Evolutionary conservation across 331 rosid species (phyloP).

Genomic region (Arachis monticola): DNA sequence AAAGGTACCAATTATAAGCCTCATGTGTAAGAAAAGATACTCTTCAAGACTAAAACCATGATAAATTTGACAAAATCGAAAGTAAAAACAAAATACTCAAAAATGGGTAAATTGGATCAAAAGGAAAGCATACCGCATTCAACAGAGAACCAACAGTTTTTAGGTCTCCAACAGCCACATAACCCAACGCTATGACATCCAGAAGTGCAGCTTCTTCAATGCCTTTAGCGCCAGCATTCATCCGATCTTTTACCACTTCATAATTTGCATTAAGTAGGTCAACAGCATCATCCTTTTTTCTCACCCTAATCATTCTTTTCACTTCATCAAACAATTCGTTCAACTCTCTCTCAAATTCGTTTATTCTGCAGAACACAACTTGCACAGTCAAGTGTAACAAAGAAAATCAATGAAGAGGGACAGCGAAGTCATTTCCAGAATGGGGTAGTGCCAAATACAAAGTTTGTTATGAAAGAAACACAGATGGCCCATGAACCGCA

Average conservation of each 20-base stretch:
- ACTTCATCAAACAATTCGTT: constrained; percentile 80
- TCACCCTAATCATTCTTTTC: constrained; percentile 67
- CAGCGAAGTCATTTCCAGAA: no score
- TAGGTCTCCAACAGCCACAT: constrained; percentile 75
- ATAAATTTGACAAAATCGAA: not conserved
- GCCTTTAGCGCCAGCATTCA: constrained; percentile 54
- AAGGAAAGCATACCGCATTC: constrained; percentile 49
- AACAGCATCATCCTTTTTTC: constrained; percentile 61
- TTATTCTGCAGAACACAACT: constrained; percentile 34
- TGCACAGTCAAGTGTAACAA: constrained; percentile 31
- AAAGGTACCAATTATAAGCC: no score
- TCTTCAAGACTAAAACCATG: constrained; percentile 24
- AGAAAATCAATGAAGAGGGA: no score
- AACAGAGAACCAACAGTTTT: constrained; percentile 58
- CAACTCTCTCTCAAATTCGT: constrained; percentile 63
- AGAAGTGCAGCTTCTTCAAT: constrained; percentile 81
- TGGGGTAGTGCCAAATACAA: no score
- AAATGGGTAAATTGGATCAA: not conserved
- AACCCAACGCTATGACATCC: constrained; percentile 80
- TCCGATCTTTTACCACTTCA: no score
- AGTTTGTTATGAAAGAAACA: no score
- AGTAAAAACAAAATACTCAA: not conserved
- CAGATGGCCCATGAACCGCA: no score
- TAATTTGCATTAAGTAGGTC: constrained; percentile 59
- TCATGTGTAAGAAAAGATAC: no score